A percentile compares a stretch with the other conserved stretches of the same genome.
phyloP scores from a whole-genome alignment of 345 rosid genomes.

The Acer yangbiense region DNA sequence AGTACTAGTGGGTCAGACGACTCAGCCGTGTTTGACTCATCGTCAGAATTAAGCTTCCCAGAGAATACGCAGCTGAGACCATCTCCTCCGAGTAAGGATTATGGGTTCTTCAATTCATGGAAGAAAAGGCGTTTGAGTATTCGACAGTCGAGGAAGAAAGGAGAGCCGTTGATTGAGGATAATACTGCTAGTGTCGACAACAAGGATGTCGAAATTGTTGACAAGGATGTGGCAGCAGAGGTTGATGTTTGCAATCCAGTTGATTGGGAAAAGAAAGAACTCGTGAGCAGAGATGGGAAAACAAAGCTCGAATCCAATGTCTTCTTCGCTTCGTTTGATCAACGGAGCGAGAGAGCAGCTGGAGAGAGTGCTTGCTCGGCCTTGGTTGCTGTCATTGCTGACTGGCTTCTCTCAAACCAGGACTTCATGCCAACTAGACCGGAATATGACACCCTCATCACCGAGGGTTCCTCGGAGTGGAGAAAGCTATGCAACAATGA shows the following conservation, averaged over 20 bases:
- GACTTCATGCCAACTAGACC: conserved; percentile 26
- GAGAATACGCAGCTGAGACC: conserved; percentile 12
- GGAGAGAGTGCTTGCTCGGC: conserved; percentile 46
- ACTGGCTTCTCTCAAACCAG: conserved; percentile 35
- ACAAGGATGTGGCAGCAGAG: background rate
- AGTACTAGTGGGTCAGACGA: conserved; percentile 3
- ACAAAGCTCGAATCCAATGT: conserved; percentile 34
- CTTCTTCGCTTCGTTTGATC: conserved; percentile 48
- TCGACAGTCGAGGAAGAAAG: conserved; percentile 11
- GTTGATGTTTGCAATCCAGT: background rate
- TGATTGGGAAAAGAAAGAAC: conserved; percentile 35
- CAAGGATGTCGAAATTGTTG: background rate
- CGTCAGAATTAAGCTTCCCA: background rate
- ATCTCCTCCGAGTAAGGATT: conserved; percentile 6
- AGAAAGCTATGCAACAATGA: conserved; percentile 27
- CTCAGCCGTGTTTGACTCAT: background rate
- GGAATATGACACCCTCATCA: conserved; percentile 33
- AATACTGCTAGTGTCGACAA: background rate
- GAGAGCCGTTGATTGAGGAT: background rate
- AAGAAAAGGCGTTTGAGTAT: conserved; percentile 24
- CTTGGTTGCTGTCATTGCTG: conserved; percentile 28
- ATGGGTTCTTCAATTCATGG: conserved; percentile 15
- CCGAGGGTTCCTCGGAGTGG: conserved; percentile 43
- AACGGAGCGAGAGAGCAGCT: conserved; percentile 32
- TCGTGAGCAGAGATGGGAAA: conserved; percentile 42